Evolutionary conservation across 177 flowering plant genomes (phyloP), one percentile per base, ranked within the genome.

Genomic region (Telopea speciosissima): DNA sequence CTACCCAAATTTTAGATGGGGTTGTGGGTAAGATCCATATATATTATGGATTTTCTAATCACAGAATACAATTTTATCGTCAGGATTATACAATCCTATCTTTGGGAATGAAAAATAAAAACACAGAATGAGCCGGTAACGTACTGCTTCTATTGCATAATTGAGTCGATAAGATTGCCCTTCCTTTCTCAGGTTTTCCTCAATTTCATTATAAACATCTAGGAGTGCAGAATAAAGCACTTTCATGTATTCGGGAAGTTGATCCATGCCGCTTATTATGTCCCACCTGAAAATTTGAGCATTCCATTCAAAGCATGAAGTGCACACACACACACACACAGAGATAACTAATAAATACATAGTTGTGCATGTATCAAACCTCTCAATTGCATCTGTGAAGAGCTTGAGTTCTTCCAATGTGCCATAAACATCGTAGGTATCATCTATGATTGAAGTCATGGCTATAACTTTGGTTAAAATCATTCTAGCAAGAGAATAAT

Each of bases 231-330:
- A 16, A 61, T 65, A 79, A 42, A 54, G 44, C 12, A 44, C 40
- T 61, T 67, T 75, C 82, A 82, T 77, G 69, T 78, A 82, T 6
- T 74, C 77, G 3, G 82, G 82, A 0, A 82, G 72, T n/a, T 45
- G 14, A n/a, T 65, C 62, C 2, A 68, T n/a, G 21, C 59, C 73
- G 28, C 28, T 63, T 1, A n/a, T n/a, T n/a, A 24, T 24, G 62
- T 79, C 81, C 81, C 81, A 82, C 75, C 84, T 81, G 54, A 31
- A 71, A 36, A 74, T 31, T 31, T 3, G 45, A 14, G 19, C 17
- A 7, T 12, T 11, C 31, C 24, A 40, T 1, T 28, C 9, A 28
- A 28, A 28, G 3, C 4, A 28, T 28, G 31, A 28, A 28, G 31
- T 28, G 2, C 31, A 28, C 31, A 3, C 3, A 3, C 3, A 28